Evolutionary conservation across 2,329 filamentous ascomycete species (phyloP).

Genomic region (Penicillium sp.): DNA sequence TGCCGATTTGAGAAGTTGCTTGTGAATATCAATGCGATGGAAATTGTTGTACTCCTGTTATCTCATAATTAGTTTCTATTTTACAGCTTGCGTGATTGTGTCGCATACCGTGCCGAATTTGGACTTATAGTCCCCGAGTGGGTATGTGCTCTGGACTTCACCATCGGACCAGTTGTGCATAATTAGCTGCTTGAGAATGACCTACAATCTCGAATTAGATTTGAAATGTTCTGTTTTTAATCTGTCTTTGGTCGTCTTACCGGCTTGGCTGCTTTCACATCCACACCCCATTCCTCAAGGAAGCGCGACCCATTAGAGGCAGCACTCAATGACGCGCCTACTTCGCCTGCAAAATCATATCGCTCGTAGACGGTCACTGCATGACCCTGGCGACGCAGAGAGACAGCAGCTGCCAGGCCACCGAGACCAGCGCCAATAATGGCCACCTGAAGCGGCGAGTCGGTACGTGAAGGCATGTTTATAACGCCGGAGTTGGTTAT

Average conservation of each 20-base stretch:
- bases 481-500: background rate
- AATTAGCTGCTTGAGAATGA: constrained; percentile 39
- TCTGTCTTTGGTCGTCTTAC: constrained; percentile 6
- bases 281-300: constrained; percentile 33
- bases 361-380: constrained; percentile 33
- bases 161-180: constrained; percentile 41
- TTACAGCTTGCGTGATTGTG: background rate
- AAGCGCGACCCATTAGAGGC: constrained; percentile 32
- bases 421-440: constrained; percentile 37
- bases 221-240: background rate
- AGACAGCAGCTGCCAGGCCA: constrained; percentile 29
- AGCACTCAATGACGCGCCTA: constrained; percentile 32
- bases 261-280: constrained; percentile 30
- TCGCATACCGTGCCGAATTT: constrained; percentile 30
- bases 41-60: constrained; percentile 37
- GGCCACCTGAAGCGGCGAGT: constrained; percentile 32
- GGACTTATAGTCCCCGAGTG: constrained; percentile 37
- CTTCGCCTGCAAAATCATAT: constrained; percentile 33
- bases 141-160: constrained; percentile 33
- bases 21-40: constrained; percentile 38
- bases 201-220: constrained; percentile 9
- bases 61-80: background rate
- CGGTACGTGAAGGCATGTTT: constrained; percentile 33
- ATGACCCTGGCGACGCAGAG: constrained; percentile 31
- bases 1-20: constrained; percentile 32